Conservation (phyloP, 257 asterid species). For the Solanum medicagineum region DNA sequence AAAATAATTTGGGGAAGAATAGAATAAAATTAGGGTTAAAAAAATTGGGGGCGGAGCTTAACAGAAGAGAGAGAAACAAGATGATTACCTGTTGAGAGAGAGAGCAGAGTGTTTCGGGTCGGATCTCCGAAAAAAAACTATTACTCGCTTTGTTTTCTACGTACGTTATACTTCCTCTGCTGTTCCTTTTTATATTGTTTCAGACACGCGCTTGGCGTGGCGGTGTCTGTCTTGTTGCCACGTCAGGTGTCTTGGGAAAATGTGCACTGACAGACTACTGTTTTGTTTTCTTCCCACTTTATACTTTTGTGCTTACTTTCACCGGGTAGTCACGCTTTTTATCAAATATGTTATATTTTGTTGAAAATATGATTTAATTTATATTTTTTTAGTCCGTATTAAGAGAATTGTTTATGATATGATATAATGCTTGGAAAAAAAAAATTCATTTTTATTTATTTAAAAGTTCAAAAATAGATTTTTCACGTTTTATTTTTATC, state of each 20-base stretch:
- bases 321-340: too few species aligned
- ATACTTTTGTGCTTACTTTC: too few species aligned
- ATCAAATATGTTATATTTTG: too few species aligned
- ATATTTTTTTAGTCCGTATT: too few species aligned
- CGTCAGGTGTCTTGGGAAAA: neutral
- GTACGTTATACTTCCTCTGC: neutral
- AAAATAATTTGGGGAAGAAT: neutral
- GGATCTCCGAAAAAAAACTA: constrained; percentile 29
- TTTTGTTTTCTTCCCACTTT: too few species aligned
- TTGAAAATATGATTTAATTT: too few species aligned
- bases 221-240: neutral
- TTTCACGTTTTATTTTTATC: too few species aligned
- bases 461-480: too few species aligned
- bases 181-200: neutral
- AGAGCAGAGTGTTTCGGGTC: neutral
- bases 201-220: constrained; percentile 1
- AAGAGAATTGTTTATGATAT: too few species aligned
- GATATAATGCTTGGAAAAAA: too few species aligned
- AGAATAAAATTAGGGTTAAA: neutral
- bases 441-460: too few species aligned
- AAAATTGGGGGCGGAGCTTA: neutral
- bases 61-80: neutral
- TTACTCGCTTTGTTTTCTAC: constrained; percentile 21
- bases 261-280: neutral
- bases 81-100: constrained; percentile 4